phyloP scores from a whole-genome alignment of 1,284 basidiomycete genomes.

The Agaricales sp. region DNA sequence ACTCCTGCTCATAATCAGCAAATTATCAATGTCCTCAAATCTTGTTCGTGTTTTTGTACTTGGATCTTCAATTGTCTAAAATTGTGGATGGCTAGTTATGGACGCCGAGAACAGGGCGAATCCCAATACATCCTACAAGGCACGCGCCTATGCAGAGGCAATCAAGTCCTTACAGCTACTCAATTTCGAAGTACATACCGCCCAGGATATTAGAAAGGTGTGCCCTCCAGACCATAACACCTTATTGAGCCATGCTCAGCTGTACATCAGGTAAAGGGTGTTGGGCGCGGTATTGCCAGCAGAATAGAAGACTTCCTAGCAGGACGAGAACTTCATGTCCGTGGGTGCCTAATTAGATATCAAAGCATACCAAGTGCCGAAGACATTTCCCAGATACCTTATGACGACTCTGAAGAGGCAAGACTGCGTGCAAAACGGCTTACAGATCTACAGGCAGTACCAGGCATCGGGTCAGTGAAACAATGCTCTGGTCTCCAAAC shows the following conservation, averaged over 20 bases:
- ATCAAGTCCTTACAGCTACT: not conserved
- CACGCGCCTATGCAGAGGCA: not conserved
- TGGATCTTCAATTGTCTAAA: no score
- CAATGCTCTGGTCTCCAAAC: slow-evolving; percentile 7
- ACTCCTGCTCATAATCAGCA: not conserved
- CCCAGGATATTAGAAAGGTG: slow-evolving; percentile 1
- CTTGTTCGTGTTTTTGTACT: not conserved
- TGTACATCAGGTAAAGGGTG: slow-evolving; percentile 32
- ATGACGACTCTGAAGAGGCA: slow-evolving; percentile 13
- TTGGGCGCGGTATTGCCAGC: slow-evolving; percentile 30
- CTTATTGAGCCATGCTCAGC: no score
- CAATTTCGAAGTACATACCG: not conserved
- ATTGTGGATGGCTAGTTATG: not conserved
- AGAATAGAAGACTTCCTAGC: slow-evolving; percentile 30
- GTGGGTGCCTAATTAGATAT: slow-evolving; percentile 18
- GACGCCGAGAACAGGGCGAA: not conserved
- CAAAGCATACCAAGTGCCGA: no score
- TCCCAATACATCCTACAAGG: not conserved
- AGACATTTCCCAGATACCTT: slow-evolving; percentile 8
- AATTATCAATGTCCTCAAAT: not conserved
- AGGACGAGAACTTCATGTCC: slow-evolving; percentile 22
- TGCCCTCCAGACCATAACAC: slow-evolving; percentile 11
- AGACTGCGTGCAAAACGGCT: slow-evolving; percentile 18
- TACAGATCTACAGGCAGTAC: slow-evolving; percentile 2
- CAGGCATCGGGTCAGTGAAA: slow-evolving; percentile 3